Percentiles rank a stretch among this genome's conserved stretches.
Evolutionary conservation across 192 early-diverging fungal genomes (phyloP).

Genomic region (Backusella mclennaniae): DNA sequence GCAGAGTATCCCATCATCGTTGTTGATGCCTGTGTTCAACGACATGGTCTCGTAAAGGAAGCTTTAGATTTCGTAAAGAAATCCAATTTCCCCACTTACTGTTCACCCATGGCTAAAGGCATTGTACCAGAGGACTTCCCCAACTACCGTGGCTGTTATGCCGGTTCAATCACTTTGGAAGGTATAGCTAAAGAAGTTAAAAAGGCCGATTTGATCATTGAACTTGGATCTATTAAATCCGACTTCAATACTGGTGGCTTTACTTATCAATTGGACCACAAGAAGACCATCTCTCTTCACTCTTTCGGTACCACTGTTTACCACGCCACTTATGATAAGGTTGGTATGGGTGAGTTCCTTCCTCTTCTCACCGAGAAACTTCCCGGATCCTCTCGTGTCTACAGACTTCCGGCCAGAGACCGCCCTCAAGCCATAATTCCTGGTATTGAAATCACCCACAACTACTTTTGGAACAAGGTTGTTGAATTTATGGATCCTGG

Average conservation of each 20-base stretch:
- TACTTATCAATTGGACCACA: slow-evolving; percentile 33
- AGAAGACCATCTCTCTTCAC: slow-evolving; percentile 40
- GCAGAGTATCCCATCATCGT: slow-evolving; percentile 44
- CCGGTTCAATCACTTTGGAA: slow-evolving; percentile 34
- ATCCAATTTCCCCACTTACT: slow-evolving; percentile 38
- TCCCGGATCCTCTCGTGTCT: not conserved
- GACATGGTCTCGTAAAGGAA: slow-evolving; percentile 32
- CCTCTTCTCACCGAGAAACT: slow-evolving; percentile 12
- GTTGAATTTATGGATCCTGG: slow-evolving; percentile 25
- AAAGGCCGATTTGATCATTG: slow-evolving; percentile 37
- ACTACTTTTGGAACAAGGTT: slow-evolving; percentile 43
- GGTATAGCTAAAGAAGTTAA: slow-evolving; percentile 34
- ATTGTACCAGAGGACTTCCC: slow-evolving; percentile 27
- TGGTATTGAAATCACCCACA: slow-evolving; percentile 31
- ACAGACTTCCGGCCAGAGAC: not conserved
- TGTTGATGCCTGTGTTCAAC: slow-evolving; percentile 40
- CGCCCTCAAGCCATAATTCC: not conserved
- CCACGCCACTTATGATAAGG: slow-evolving; percentile 36
- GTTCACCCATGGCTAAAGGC: slow-evolving; percentile 48
- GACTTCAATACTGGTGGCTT: slow-evolving; percentile 54
- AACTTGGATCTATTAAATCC: slow-evolving; percentile 39
- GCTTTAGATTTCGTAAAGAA: slow-evolving; percentile 33
- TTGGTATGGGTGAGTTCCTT: slow-evolving; percentile 39
- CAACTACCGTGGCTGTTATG: slow-evolving; percentile 39
- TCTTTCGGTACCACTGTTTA: slow-evolving; percentile 33